phyloP scores from a whole-genome alignment of 805 yeast genomes.

The Starmerella ratchasimensis region DNA sequence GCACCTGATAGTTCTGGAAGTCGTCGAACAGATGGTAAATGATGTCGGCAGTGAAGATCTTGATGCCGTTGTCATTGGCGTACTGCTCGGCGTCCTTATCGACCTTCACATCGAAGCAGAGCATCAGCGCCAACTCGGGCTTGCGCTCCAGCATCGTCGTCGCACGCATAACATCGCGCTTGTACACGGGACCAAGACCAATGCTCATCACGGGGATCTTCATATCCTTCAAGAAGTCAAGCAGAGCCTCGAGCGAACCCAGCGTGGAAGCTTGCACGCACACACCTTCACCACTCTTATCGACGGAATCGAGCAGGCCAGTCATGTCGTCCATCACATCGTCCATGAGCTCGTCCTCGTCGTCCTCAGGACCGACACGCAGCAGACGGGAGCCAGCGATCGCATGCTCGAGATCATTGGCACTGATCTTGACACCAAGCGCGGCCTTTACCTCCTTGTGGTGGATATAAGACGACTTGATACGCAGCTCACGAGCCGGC shows the following conservation, averaged over 20 bases:
- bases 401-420: slow-evolving; percentile 94
- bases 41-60: slow-evolving; percentile 88
- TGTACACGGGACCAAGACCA: slow-evolving; percentile 94
- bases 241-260: slow-evolving; percentile 93
- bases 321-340: slow-evolving; percentile 98
- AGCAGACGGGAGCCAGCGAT: slow-evolving; percentile 96
- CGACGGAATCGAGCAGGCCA: slow-evolving; percentile 86
- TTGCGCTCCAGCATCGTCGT: slow-evolving; percentile 94
- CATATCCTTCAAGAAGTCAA: slow-evolving; percentile 95
- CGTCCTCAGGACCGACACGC: slow-evolving; percentile 93
- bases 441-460: slow-evolving; percentile 98
- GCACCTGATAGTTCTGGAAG: slow-evolving; percentile 80
- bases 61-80: slow-evolving; percentile 84
- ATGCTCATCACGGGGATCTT: slow-evolving; percentile 98
- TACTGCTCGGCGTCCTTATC: slow-evolving; percentile 98
- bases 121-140: slow-evolving; percentile 91
- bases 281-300: slow-evolving; percentile 90
- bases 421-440: slow-evolving; percentile 95
- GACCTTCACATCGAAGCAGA: slow-evolving; percentile 92
- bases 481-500: slow-evolving; percentile 87
- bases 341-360: slow-evolving; percentile 93
- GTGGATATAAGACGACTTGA: slow-evolving; percentile 92
- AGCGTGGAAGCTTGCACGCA: slow-evolving; percentile 96
- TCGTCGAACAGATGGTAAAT: slow-evolving; percentile 94
- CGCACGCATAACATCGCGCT: slow-evolving; percentile 97